Conservation (phyloP, 2,329 filamentous ascomycete genomes). For the Ambrosiella beaveri region DNA sequence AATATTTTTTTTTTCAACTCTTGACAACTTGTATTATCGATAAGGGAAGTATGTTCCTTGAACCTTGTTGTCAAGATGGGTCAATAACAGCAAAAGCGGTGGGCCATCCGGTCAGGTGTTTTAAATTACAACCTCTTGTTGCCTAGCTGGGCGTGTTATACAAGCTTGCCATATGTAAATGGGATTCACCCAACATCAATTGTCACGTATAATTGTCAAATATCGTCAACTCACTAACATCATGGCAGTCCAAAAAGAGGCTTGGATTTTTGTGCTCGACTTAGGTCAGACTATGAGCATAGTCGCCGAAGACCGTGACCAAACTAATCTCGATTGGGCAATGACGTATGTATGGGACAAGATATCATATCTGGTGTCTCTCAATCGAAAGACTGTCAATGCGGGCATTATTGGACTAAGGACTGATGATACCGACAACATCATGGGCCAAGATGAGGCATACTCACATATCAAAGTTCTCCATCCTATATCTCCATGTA, state of each 20-base stretch:
- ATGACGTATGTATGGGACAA: conserved; percentile 94
- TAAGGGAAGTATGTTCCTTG: conserved; percentile 4
- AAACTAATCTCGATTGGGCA: conserved; percentile 74
- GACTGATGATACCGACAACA: conserved; percentile 60
- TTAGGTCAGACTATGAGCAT: conserved; percentile 71
- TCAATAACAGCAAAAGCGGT: conserved; percentile 2
- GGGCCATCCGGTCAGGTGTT: background rate
- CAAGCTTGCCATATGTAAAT: background rate
- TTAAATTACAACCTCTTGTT: conserved; percentile 11
- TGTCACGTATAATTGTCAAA: background rate
- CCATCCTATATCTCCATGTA: conserved; percentile 44
- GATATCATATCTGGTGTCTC: conserved; percentile 49
- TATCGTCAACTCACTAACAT: background rate
- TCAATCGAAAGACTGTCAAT: conserved; percentile 49
- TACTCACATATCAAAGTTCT: conserved; percentile 73
- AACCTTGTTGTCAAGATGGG: background rate
- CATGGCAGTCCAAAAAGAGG: conserved; percentile 59
- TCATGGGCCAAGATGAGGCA: conserved; percentile 47
- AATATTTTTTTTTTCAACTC: conserved; percentile 12
- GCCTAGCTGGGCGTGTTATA: background rate
- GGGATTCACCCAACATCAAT: background rate
- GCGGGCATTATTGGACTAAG: conserved; percentile 69
- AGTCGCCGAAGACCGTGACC: conserved; percentile 48
- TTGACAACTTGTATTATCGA: conserved; percentile 7
- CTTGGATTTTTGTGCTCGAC: conserved; percentile 82